Evolutionary conservation across 2,329 filamentous ascomycete species (phyloP).

Genomic region (Aspergillus fructus): DNA sequence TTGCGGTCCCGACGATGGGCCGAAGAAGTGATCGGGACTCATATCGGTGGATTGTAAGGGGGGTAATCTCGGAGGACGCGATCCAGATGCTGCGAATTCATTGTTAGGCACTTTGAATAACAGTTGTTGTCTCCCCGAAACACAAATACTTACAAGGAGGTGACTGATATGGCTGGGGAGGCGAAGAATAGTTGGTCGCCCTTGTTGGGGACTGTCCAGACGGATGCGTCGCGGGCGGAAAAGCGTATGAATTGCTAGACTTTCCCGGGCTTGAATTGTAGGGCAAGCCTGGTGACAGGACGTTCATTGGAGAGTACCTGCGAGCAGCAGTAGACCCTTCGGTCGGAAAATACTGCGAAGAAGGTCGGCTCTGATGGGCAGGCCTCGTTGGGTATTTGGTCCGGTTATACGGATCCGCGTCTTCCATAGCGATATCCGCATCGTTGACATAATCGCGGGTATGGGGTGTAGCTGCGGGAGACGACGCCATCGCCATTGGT

Average conservation of each 20-base stretch:
- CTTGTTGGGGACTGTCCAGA: conserved; percentile 77
- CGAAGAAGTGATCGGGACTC: conserved; percentile 68
- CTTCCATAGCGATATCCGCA: conserved; percentile 82
- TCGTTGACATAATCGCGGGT: conserved; percentile 66
- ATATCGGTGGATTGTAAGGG: conserved; percentile 70
- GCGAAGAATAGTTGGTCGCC: conserved; percentile 57
- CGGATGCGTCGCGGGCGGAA: conserved; percentile 54
- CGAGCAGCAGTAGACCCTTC: conserved; percentile 81
- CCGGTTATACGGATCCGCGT: conserved; percentile 79
- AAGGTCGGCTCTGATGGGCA: conserved; percentile 68
- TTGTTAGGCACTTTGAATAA: not conserved
- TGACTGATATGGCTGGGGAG: conserved; percentile 59
- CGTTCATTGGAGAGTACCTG: conserved; percentile 95
- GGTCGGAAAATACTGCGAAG: conserved; percentile 69
- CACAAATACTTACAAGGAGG: conserved; percentile 51
- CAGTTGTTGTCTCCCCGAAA: not conserved
- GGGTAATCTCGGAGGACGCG: conserved; percentile 65
- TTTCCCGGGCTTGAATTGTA: conserved; percentile 67
- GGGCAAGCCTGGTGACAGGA: conserved; percentile 74
- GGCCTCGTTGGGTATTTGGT: conserved; percentile 83
- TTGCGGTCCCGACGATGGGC: conserved; percentile 67
- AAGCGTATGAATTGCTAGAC: conserved; percentile 51
- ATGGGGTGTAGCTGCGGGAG: conserved; percentile 59
- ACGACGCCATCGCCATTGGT: conserved; percentile 56
- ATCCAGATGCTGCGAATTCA: conserved; percentile 42